Conservation (phyloP, 768 basidiomycete genomes). For the Russula griseocarnosa region DNA sequence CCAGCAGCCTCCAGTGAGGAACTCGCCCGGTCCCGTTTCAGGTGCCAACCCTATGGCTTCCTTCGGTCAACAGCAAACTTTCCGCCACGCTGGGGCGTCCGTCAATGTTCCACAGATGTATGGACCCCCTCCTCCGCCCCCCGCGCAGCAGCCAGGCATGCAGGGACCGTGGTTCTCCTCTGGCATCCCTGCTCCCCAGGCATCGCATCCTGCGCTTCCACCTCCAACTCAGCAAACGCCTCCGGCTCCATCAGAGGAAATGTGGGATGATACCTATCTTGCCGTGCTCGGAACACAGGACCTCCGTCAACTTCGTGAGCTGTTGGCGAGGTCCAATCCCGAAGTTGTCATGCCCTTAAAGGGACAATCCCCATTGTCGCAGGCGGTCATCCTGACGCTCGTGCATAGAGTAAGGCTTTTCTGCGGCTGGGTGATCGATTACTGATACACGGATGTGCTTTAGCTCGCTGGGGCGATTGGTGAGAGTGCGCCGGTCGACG, state of each 20-base stretch:
- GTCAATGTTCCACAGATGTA: constrained; percentile 32
- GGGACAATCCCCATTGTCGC: constrained; percentile 65
- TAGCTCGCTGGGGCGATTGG: constrained; percentile 72
- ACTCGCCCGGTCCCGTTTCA: constrained; percentile 26
- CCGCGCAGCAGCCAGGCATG: constrained; percentile 29
- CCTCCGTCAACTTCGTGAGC: constrained; percentile 63
- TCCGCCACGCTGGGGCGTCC: constrained; percentile 40
- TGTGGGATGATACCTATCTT: constrained; percentile 79
- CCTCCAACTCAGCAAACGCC: constrained; percentile 53
- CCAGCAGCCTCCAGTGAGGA: constrained; percentile 29
- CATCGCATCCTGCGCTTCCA: constrained; percentile 72
- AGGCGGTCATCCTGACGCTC: constrained; percentile 79
- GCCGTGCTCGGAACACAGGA: constrained; percentile 75
- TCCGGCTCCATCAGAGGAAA: constrained; percentile 58
- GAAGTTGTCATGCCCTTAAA: constrained; percentile 77
- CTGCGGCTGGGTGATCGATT: not conserved
- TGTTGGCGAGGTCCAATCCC: constrained; percentile 69
- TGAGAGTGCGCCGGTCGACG: constrained; percentile 73
- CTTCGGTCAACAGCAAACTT: constrained; percentile 23
- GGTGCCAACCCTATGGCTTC: constrained; percentile 9
- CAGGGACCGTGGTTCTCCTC: constrained; percentile 55
- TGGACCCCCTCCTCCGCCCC: constrained; percentile 27
- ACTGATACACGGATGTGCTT: constrained; percentile 13
- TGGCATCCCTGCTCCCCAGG: constrained; percentile 73
- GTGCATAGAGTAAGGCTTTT: constrained; percentile 67